These are phyloP conservation scores for Salix udensis DNA, from an alignment of 345 rosid species.

Conservation along the genomic window DNA sequence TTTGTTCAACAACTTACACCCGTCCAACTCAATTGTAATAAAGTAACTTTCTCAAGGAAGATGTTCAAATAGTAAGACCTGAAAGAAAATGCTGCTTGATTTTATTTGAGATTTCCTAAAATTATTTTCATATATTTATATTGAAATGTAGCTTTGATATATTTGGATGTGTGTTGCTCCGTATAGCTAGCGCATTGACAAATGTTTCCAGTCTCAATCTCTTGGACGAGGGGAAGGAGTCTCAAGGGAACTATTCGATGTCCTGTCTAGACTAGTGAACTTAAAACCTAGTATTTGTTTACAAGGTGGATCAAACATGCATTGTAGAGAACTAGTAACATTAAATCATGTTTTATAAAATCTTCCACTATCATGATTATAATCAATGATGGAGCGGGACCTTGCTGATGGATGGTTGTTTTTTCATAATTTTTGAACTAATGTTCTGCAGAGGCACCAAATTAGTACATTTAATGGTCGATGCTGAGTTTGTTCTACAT, in stretches of 20 bases:
- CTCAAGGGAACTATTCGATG: not conserved
- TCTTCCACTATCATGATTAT: no score
- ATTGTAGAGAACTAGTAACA: no score
- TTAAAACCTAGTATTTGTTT: no score
- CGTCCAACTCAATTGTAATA: not conserved
- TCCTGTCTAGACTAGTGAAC: not conserved
- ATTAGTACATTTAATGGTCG: not conserved
- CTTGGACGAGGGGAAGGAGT: not conserved
- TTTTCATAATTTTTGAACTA: not conserved
- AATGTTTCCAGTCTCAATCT: not conserved
- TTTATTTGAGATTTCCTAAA: not conserved
- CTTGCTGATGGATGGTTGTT: no score
- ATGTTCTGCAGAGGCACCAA: no score
- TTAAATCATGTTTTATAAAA: no score
- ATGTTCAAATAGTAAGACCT: not conserved
- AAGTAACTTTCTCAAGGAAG: not conserved
- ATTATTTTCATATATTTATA: no score
- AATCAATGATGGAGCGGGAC: no score
- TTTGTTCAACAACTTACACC: not conserved
- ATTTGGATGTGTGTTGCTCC: no score
- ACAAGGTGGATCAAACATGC: no score
- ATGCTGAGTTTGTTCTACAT: not conserved
- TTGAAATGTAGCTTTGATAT: no score
- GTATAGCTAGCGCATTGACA: not conserved
- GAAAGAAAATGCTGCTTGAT: not conserved